Base-by-base conservation (phyloP, 192 early-diverging fungal species). In the Gigaspora rosea region DNA sequence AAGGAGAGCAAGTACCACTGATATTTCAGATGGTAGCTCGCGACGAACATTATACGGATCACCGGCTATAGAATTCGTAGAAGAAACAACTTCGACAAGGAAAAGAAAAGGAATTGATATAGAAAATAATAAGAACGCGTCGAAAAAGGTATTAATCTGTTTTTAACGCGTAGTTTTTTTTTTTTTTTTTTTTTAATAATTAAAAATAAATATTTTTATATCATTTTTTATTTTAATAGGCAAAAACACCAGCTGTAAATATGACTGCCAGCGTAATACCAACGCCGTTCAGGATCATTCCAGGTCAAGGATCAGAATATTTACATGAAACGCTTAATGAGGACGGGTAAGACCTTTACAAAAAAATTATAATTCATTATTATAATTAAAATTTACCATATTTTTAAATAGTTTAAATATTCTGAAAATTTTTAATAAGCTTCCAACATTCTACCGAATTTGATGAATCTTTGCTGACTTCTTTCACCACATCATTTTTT, bases 261-360 rank as follows among this genome's bases (percentile, higher is more conserved):
- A 33, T 9, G 8, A 11, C n/a, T 27, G 41, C 54, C 20, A 50
- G 56, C 36, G 63, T 76, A 6, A 76, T 66, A 32, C 75, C 75
- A 12, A 50, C 54, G 11, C 75, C 75, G 15, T 67, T 76, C n/a
- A 76, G 18, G 9, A 66, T 76, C 18, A 66, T 76, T 54, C 51
- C 75, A 8, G 75, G 75, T 35, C 75, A 76, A 76, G 75, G 47
- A 20, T 76, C 75, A 51, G 75, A 76, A 36, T 76, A 76, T 66
- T 54, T 76, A 33, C 75, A 76, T 41, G 32, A 76, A 54, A 22
- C 47, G 8, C 51, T 35, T 33, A 54, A n/a, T 36, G 63, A 52
- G 2, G 47, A 76, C 35, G 66, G 50, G 75, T 62, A 66, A 48
- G 73, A 12, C 27, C 27, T 16, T 13, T 5, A 35, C 8, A 27